Evolutionary conservation across 768 basidiomycete species (phyloP), one percentile per base, ranked within the genome.

Genomic region (Tylopilus balloui): DNA sequence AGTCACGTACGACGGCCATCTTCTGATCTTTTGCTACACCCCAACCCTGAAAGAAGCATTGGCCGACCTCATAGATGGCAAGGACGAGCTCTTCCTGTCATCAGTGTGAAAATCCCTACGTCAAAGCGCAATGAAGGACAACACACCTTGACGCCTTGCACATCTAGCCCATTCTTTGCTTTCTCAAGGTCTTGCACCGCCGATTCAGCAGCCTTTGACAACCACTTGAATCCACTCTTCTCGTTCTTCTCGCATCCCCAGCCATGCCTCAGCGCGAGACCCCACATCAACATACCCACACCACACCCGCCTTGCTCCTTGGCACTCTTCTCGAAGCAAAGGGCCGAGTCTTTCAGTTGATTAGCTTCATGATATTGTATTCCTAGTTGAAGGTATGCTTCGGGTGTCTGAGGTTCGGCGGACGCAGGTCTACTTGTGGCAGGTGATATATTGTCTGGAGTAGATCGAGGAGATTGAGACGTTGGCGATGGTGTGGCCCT

Each of bases 281-380:
- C 92, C 78, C 87, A 93, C 88, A 95, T 91, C 51, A 94, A 68
- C 90, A 92, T 93, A 15, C 92, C 92, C 4, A 90, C 82, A 2
- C 85, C 86, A 60, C 87, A 92, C 2, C 90, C 92, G 1, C 91
- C 91, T 43, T 74, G 69, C 52, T 79, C 72, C 45, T 73, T 87
- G 11, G 89, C 89, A 39, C 83, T 81, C 67, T 77, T 78, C 69
- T 92, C 88, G 62, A 92, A 91, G 65, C 74, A 88, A 21, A 65
- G 61, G 0, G 87, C 88, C 11, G 84, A 84, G 57, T 88, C 85
- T 38, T 63, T 61, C 5, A 92, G 71, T 36, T 79, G 74, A 62
- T 89, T 84, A 25, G 81, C 79, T 65, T 90, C 84, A 58, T 92
- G 89, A 61, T 81, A 80, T 55, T 77, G 75, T 54, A 92, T 92